A percentile compares a stretch with the other conserved stretches of the same genome.
Conservation (phyloP, 371 early-diverging fungal species). For the Apophysomyces elegans region DNA sequence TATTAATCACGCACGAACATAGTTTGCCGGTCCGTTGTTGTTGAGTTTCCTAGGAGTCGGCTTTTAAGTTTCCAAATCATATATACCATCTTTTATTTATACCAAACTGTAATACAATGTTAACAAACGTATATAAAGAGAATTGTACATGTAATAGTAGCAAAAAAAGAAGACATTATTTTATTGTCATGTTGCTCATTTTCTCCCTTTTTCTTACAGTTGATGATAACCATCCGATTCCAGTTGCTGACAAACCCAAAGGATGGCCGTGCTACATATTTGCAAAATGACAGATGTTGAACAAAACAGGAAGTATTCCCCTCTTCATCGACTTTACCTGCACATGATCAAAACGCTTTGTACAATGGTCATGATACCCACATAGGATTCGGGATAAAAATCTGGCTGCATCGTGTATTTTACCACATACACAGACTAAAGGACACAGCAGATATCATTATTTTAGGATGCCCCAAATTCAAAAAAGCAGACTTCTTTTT, state of each 20-base stretch:
- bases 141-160: too few species aligned
- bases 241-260: slow-evolving; percentile 19
- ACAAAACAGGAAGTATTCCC: not conserved
- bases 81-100: too few species aligned
- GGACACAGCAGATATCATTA: not conserved
- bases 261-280: slow-evolving; percentile 19
- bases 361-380: slow-evolving; percentile 64
- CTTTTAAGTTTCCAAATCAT: too few species aligned
- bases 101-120: too few species aligned
- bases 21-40: too few species aligned
- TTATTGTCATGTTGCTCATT: not conserved
- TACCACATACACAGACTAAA: slow-evolving; percentile 65
- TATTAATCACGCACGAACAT: too few species aligned
- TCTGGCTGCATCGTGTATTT: slow-evolving; percentile 70
- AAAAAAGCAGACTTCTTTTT: too few species aligned
- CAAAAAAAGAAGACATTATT: too few species aligned
- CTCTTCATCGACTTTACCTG: slow-evolving; percentile 45
- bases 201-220: not conserved
- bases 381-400: slow-evolving; percentile 56
- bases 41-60: too few species aligned
- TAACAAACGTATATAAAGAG: too few species aligned
- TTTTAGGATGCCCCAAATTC: too few species aligned
- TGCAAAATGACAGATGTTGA: not conserved
- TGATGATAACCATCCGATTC: not conserved
- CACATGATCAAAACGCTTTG: slow-evolving; percentile 73